Percentiles rank a stretch among this genome's conserved stretches.
These are phyloP conservation scores for Pseudopithomyces maydicus DNA, from an alignment of 2,329 filamentous ascomycete species.

Conservation along the genomic window DNA sequence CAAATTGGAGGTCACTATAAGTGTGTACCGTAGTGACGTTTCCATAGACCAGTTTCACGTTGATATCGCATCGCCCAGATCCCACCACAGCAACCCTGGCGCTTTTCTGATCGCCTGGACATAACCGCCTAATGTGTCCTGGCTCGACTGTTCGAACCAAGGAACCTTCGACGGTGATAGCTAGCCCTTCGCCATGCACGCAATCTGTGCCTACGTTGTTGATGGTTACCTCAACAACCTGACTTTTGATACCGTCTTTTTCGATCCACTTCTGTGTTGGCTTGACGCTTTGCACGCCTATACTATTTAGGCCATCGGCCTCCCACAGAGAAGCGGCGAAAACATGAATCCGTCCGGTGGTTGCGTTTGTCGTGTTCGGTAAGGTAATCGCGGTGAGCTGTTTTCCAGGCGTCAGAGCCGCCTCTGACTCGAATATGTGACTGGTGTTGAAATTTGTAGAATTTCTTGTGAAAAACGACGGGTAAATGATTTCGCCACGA, in stretches of 20 bases:
- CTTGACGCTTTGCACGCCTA: slow-evolving; percentile 46
- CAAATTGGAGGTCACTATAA: slow-evolving; percentile 1
- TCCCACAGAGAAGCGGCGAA: slow-evolving; percentile 46
- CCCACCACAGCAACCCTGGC: slow-evolving; percentile 35
- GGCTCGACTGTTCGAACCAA: slow-evolving; percentile 40
- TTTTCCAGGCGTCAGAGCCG: slow-evolving; percentile 46
- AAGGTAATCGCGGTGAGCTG: slow-evolving; percentile 48
- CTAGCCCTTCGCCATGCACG: slow-evolving; percentile 13
- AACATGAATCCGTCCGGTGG: slow-evolving; percentile 46
- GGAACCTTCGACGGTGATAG: slow-evolving; percentile 26
- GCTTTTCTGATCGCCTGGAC: slow-evolving; percentile 49
- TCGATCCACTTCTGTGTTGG: slow-evolving; percentile 46
- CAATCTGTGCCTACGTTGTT: slow-evolving; percentile 18
- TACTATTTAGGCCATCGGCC: slow-evolving; percentile 3
- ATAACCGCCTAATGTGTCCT: slow-evolving; percentile 46
- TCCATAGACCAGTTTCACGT: slow-evolving; percentile 41
- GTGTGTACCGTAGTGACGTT: slow-evolving; percentile 3
- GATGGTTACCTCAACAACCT: slow-evolving; percentile 42
- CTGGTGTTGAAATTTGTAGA: slow-evolving; percentile 51
- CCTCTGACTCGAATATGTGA: slow-evolving; percentile 54
- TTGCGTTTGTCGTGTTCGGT: slow-evolving; percentile 45
- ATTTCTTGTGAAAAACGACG: slow-evolving; percentile 45
- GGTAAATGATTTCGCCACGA: slow-evolving; percentile 53
- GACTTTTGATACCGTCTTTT: slow-evolving; percentile 41
- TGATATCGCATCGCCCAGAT: slow-evolving; percentile 24